phyloP scores from a whole-genome alignment of 768 basidiomycete genomes.

The Suillus americanus region DNA sequence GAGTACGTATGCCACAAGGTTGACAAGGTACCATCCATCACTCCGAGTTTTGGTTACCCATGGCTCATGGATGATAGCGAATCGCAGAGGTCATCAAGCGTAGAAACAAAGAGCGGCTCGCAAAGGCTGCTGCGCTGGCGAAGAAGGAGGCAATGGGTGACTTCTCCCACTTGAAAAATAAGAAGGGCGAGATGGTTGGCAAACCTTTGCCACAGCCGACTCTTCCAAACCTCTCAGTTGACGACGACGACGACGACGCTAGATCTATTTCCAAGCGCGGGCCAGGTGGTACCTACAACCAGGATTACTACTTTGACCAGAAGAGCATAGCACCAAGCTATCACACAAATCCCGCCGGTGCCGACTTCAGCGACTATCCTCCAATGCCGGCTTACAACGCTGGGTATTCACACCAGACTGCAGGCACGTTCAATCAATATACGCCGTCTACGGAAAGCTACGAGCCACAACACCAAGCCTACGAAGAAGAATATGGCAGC shows the following conservation, averaged over 20 bases:
- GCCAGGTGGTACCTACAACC: conserved; percentile 53
- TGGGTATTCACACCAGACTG: conserved; percentile 59
- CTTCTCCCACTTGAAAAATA: conserved; percentile 88
- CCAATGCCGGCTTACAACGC: conserved; percentile 76
- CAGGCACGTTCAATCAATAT: conserved; percentile 53
- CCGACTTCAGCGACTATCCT: conserved; percentile 48
- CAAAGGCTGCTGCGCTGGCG: conserved; percentile 77
- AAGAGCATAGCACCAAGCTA: conserved; percentile 39
- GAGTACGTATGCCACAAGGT: conserved; percentile 99
- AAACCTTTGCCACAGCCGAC: conserved; percentile 91
- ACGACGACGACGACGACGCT: conserved; percentile 72
- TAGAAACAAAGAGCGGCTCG: conserved; percentile 82
- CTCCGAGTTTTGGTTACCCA: conserved; percentile 5
- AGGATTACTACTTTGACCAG: conserved; percentile 58
- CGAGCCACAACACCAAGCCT: conserved; percentile 41
- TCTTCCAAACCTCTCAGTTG: conserved; percentile 86
- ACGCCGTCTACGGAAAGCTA: conserved; percentile 60
- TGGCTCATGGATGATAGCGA: conserved; percentile 50
- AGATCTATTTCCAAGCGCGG: conserved; percentile 56
- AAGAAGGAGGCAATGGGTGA: conserved; percentile 92
- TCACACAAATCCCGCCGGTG: conserved; percentile 41
- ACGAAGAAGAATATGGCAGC: conserved; percentile 74
- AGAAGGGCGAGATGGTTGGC: conserved; percentile 82
- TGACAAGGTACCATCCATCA: conserved; percentile 69
- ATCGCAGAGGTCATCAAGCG: conserved; percentile 93